Conservation (phyloP, 1,284 basidiomycete species). For the Rhizoctonia solani region DNA sequence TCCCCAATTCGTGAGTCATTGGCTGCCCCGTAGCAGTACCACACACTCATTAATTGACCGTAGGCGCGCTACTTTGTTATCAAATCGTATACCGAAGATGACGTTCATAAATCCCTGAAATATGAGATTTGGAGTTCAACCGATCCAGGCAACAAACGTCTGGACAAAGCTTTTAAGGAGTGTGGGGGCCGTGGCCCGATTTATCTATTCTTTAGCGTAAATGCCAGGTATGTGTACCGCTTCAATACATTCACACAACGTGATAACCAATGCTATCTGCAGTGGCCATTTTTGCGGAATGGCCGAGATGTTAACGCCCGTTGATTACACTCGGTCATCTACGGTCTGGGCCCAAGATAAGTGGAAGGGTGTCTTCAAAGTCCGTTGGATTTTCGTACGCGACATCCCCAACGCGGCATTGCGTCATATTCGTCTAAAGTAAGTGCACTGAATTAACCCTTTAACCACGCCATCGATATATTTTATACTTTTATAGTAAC, state of each 20-base stretch:
- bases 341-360: conserved; percentile 98
- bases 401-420: conserved; percentile 88
- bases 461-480: no score
- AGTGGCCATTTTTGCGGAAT: conserved; percentile 97
- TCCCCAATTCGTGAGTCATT: conserved; percentile 67
- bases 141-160: conserved; percentile 91
- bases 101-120: conserved; percentile 94
- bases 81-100: conserved; percentile 97
- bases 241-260: not conserved
- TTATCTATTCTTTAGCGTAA: conserved; percentile 96
- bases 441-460: no score
- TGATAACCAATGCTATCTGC: not conserved
- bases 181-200: conserved; percentile 83
- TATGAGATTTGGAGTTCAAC: conserved; percentile 98
- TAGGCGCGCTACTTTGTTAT: conserved; percentile 94
- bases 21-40: not conserved
- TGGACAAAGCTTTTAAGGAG: conserved; percentile 95
- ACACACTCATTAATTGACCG: no score
- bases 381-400: conserved; percentile 93
- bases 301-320: conserved; percentile 92
- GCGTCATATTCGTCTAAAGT: conserved; percentile 84
- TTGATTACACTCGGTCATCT: conserved; percentile 82
- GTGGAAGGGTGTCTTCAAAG: conserved; percentile 97
- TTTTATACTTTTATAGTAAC: conserved; percentile 60
- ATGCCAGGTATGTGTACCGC: conserved; percentile 64